phyloP scores from a whole-genome alignment of 768 basidiomycete genomes.

The Hygrophorus russula region DNA sequence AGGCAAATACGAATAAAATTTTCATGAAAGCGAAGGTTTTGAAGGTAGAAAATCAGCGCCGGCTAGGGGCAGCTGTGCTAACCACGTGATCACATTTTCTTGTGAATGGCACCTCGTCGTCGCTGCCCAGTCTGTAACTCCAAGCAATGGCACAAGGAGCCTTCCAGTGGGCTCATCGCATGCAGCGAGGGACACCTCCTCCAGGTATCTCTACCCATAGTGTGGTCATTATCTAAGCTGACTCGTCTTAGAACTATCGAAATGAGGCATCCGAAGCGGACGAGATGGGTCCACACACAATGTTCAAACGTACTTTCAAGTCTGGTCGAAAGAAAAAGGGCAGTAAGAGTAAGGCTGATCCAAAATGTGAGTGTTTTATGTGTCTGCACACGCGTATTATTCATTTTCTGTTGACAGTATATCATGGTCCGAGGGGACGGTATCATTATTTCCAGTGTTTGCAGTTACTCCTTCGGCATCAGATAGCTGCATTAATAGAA shows the following conservation, averaged over 20 bases:
- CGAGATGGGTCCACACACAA: conserved; percentile 45
- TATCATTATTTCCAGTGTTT: conserved; percentile 79
- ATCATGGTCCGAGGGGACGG: conserved; percentile 68
- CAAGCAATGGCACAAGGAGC: conserved; percentile 80
- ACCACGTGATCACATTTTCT: background rate
- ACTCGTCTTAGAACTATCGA: conserved; percentile 59
- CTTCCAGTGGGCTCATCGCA: conserved; percentile 66
- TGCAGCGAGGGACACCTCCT: conserved; percentile 90
- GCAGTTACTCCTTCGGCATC: conserved; percentile 72
- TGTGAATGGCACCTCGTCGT: conserved; percentile 51
- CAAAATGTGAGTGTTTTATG: conserved; percentile 31
- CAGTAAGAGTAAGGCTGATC: conserved; percentile 40
- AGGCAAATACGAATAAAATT: conserved; percentile 30
- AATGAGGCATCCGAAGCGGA: conserved; percentile 63
- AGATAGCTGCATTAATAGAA: conserved; percentile 46
- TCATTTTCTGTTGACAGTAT: conserved; percentile 39
- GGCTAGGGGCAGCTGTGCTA: background rate
- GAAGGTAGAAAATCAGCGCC: background rate
- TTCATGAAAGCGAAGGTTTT: conserved; percentile 31
- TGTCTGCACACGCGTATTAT: background rate
- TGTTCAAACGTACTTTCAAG: conserved; percentile 60
- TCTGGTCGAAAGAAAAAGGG: conserved; percentile 41
- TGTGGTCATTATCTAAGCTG: background rate
- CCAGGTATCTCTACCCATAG: conserved; percentile 48
- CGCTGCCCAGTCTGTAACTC: conserved; percentile 76